Base-by-base conservation (phyloP, 345 rosid species). In the Balakata baccata region DNA sequence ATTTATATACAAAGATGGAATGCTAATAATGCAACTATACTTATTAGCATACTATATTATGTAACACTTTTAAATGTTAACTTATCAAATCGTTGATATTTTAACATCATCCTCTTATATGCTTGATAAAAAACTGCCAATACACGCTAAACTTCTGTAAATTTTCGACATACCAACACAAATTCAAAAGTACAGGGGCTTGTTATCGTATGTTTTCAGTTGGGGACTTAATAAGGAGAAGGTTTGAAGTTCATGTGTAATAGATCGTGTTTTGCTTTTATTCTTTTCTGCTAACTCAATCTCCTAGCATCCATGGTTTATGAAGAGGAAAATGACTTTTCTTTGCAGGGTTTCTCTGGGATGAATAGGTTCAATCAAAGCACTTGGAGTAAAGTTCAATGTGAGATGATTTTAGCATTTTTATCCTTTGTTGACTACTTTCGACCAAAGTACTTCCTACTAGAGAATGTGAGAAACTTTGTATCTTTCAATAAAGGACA, bases 391-490 rank as follows among this genome's bases (percentile, higher is more conserved):
- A 87, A 83, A 76, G 91, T 90, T 72, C 97, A 92, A 61, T 88
- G 95, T 46, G 88, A 85, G 77, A 85, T 85, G 88, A 85, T 85
- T 69, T 74, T 85, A 65, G 85, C 86, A 13, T 85, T 85, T 66
- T 57, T 85, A 68, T 85, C 88, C 18, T 94, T 83, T 82, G 98
- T 89, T 75, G 98, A 94, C 66, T 94, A 89, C 85, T 92, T 89
- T 73, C 84, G 97, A 64, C 98, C 97, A 43, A 89, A 82, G 69
- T 94, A 84, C 79, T 94, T 94, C 82, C 97, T 94, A 67, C 74
- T 91, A 70, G 97, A 94, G 89, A 94, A 92, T 23, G 97, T 94
- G 78, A 82, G 95, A 78, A 90, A 79, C 78, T 92, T 94, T 76
- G 93, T 92, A 29, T 87, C 97, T 20, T 88, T 84, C 81, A 90